Base-by-base conservation (phyloP, 2,329 filamentous ascomycete species). In the Aureobasidium sp. region DNA sequence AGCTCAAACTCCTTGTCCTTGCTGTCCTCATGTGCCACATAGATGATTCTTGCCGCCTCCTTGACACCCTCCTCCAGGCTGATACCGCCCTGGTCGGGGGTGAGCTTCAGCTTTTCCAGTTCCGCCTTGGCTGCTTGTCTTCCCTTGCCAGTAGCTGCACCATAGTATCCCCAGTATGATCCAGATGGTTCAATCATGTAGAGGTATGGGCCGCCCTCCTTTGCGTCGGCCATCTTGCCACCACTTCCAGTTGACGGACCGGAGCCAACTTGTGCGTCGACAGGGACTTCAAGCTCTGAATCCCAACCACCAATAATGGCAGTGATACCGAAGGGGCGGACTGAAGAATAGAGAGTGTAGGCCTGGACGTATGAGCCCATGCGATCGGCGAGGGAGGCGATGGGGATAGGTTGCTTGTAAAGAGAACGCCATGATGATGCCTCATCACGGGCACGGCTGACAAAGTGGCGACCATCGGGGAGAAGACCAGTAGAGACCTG, bases 1-100 rank as follows among this genome's bases (percentile, higher is more conserved):
- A 99, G 82, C 85, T 99, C 94, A 72, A 97, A 99, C 67, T 97
- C 94, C 82, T 99, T 99, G 79, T 97, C 94, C 81, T 97, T 97
- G 82, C 93, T 97, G 76, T 99, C 94, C 76, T 97, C 94, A 74
- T 99, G 94, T 53, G 93, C 92, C 64, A 96, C 86, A 75, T 97
- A 95, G 77, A 99, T 97, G 77, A 99, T 99, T 65, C 92, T 83
- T 62, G 94, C 94, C 37, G 94, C 94, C 81, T 97, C 90, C 82
- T 96, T 97, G 72, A 99, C 90, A 56, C 88, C 94, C 72, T 97
- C 87, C 72, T 88, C 81, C 64, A 99, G 81, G 65, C 87, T 89
- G 61, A 97, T 83, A 55, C 83, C 87, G 61, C 86, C 88, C 12
- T 87, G 87, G 27, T 61, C 65, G 2, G 73, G 71, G 48, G 72